Evolutionary conservation across 2,329 filamentous ascomycete genomes (phyloP).

Genomic region (Monilinia polystroma): DNA sequence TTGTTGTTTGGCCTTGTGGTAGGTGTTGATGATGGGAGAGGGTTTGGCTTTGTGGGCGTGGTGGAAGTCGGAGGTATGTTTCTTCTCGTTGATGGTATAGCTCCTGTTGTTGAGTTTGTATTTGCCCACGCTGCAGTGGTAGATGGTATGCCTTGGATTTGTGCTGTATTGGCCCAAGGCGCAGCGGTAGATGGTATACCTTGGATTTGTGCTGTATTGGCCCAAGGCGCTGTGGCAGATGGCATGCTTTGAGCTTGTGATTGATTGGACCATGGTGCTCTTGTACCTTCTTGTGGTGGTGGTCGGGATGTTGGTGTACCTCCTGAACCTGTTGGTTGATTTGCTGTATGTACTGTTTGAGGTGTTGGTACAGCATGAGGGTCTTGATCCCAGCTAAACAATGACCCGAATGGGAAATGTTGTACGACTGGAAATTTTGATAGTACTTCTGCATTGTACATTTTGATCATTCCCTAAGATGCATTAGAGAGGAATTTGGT

Average conservation of each 20-base stretch:
- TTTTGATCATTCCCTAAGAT: slow-evolving; percentile 91
- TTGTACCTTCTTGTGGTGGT: slow-evolving; percentile 33
- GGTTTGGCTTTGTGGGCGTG: slow-evolving; percentile 26
- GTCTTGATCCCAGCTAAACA: slow-evolving; percentile 75
- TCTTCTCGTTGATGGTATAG: slow-evolving; percentile 7
- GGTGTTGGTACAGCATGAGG: slow-evolving; percentile 54
- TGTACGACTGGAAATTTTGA: slow-evolving; percentile 98
- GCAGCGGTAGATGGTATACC: slow-evolving; percentile 24
- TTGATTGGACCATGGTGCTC: slow-evolving; percentile 35
- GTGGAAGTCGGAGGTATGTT: slow-evolving; percentile 10
- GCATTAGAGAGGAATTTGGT: background rate
- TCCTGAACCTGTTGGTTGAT: slow-evolving; percentile 47
- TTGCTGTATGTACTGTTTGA: slow-evolving; percentile 57
- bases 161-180: slow-evolving; percentile 22
- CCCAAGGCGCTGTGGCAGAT: background rate
- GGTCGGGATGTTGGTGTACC: slow-evolving; percentile 28
- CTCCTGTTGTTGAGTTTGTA: background rate
- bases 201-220: slow-evolving; percentile 27
- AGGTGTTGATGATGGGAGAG: slow-evolving; percentile 35
- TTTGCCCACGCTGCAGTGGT: slow-evolving; percentile 36
- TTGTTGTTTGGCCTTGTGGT: slow-evolving; percentile 31
- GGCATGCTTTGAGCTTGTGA: slow-evolving; percentile 27
- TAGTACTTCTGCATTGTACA: slow-evolving; percentile 96
- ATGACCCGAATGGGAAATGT: slow-evolving; percentile 80
- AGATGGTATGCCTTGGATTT: slow-evolving; percentile 27